These are phyloP conservation scores for Trypanosoma cruzi DNA, from an alignment of 208 protist genomes.

Conservation along the genomic window DNA sequence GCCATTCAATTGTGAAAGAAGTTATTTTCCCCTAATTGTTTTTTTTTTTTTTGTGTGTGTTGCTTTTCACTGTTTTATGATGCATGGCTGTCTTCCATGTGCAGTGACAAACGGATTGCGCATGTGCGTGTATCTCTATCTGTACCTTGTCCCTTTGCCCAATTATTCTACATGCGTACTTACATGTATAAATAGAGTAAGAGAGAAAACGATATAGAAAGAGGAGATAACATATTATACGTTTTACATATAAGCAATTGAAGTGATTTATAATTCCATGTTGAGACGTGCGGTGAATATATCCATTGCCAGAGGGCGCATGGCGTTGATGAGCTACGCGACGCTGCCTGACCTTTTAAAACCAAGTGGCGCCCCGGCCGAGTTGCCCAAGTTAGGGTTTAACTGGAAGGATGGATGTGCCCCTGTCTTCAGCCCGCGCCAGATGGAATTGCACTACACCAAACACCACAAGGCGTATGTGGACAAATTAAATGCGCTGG, in stretches of 20 bases:
- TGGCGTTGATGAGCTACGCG: conserved; percentile 31
- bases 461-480: conserved; percentile 95
- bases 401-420: conserved; percentile 71
- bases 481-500: conserved; percentile 89
- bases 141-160: too few species aligned
- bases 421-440: conserved; percentile 76
- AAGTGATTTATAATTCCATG: conserved; percentile 12
- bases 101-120: too few species aligned
- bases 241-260: neutral
- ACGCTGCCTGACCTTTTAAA: conserved; percentile 62
- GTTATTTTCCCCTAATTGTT: too few species aligned
- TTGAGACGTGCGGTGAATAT: conserved; percentile 26
- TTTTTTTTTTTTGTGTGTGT: too few species aligned
- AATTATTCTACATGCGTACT: too few species aligned
- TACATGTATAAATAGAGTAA: neutral
- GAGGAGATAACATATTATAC: neutral
- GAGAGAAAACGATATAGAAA: too few species aligned
- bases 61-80: too few species aligned
- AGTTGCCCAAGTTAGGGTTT: conserved; percentile 72
- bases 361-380: conserved; percentile 50
- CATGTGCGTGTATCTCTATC: too few species aligned
- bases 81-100: too few species aligned
- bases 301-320: conserved; percentile 7
- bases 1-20: neutral
- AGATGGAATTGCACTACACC: conserved; percentile 92